Evolutionary conservation across 2,329 filamentous ascomycete species (phyloP).

Genomic region (Ophidiomyces ophidiicola): DNA sequence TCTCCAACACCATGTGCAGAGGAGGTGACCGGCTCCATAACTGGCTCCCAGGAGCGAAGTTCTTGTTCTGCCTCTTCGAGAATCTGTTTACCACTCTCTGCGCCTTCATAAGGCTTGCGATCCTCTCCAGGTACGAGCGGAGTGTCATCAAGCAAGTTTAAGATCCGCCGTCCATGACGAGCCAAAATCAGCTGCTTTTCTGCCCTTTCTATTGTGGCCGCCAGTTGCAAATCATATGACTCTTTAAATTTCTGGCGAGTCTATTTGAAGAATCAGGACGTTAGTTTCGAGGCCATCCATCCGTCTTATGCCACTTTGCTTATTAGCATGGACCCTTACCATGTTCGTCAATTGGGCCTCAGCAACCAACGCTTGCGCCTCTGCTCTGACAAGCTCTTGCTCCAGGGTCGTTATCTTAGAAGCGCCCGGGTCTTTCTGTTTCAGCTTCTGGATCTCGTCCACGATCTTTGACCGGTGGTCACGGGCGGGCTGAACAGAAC

Average conservation of each 20-base stretch:
- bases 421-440: slow-evolving; percentile 82
- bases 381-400: slow-evolving; percentile 89
- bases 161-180: slow-evolving; percentile 71
- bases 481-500: slow-evolving; percentile 82
- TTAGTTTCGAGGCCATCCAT: no score
- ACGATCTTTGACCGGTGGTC: slow-evolving; percentile 77
- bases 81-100: slow-evolving; percentile 62
- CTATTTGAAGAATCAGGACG: slow-evolving; percentile 34
- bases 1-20: slow-evolving; percentile 6
- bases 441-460: slow-evolving; percentile 84
- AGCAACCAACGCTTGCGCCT: slow-evolving; percentile 90
- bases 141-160: slow-evolving; percentile 77
- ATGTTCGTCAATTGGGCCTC: slow-evolving; percentile 95
- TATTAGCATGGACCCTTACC: no score
- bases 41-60: slow-evolving; percentile 58
- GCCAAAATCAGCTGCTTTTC: slow-evolving; percentile 96
- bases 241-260: slow-evolving; percentile 95
- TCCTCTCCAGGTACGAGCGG: slow-evolving; percentile 78
- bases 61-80: slow-evolving; percentile 88
- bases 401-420: slow-evolving; percentile 71
- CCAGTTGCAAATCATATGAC: slow-evolving; percentile 77
- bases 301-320: no score
- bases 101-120: slow-evolving; percentile 54
- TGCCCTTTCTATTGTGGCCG: slow-evolving; percentile 83
- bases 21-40: slow-evolving; percentile 40